Base-by-base conservation (phyloP, 2,329 filamentous ascomycete species). In the Diaporthe australafricana region DNA sequence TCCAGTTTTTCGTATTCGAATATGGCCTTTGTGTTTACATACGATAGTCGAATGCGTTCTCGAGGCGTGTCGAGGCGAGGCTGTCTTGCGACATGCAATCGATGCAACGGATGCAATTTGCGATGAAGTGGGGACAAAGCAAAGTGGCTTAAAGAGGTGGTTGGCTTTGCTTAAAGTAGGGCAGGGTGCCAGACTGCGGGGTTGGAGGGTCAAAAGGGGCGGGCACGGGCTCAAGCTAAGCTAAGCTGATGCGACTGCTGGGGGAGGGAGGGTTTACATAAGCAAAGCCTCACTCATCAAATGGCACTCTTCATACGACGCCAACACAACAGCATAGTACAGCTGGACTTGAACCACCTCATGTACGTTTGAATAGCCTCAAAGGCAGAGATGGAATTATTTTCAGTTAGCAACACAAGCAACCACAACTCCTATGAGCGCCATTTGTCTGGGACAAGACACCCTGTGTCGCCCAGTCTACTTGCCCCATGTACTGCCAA, bases 41-140 rank as follows among this genome's bases (percentile, higher is more conserved):
- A 25, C 38, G 17, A 57, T 69, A 38, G 48, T 27, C n/a, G 25
- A 47, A 57, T 69, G 22, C 66, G 69, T 17, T 52, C 17, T 73
- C 69, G 72, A 65, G 70, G 65, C n/a, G 32, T 57, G 16, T 48
- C 53, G 66, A 48, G 66, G 42, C 66, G 53, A 38, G 42, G 50
- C 42, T n/a, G 53, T 60, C 42, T 69, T 60, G 60, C 42, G 60
- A 63, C 25, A 48, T 67, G 66, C 38, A 63, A 70, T 65, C 60
- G 70, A 72, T 72, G 72, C 72, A 67, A 72, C 68, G 48, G 65
- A 73, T 72, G 72, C 72, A 73, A 73, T 73, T 69, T 67, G 45
- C 65, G 65, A 67, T 62, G 65, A 25, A 32, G 65, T 57, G 66
- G 65, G 48, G 63, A 53, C 42, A 27, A 50, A 62, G 56, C 52